Conservation (phyloP, 2,329 filamentous ascomycete species). For the Immersiporthe knoxdaviesiana region DNA sequence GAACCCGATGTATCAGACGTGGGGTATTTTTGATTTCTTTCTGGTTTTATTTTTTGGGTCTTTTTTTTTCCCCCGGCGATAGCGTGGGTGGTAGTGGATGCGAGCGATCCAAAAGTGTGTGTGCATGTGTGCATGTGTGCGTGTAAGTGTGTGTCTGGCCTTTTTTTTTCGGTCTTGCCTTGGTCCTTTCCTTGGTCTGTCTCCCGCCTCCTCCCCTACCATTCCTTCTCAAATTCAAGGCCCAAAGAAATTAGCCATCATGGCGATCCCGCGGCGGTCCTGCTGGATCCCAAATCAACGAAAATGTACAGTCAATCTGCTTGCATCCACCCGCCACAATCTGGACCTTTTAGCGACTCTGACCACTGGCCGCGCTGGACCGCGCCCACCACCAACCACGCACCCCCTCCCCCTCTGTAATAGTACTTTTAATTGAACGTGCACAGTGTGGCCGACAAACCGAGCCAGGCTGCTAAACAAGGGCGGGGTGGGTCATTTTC, state of each 20-base stretch:
- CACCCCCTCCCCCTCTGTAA: neutral
- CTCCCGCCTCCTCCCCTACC: neutral
- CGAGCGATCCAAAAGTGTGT: neutral
- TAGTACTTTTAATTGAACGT: neutral
- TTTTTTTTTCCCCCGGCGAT: constrained; percentile 1
- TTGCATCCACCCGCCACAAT: constrained; percentile 26
- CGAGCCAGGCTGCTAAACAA: neutral
- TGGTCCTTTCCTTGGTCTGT: neutral
- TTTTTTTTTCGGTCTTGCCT: neutral
- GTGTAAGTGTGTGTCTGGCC: neutral
- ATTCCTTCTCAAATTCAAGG: constrained; percentile 8
- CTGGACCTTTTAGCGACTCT: constrained; percentile 20
- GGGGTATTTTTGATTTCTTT: constrained; percentile 5
- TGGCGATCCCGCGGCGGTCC: constrained; percentile 9
- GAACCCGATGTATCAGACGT: constrained; percentile 16
- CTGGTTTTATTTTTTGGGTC: neutral
- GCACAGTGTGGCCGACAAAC: neutral
- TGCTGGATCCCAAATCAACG: constrained; percentile 7
- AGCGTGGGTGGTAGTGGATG: constrained; percentile 6
- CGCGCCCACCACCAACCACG: too few relatives aligned
- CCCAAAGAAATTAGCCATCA: constrained; percentile 20
- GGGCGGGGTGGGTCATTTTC: neutral
- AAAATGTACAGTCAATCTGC: constrained; percentile 22
- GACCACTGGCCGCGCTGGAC: neutral
- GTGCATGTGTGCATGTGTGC: neutral